Percentiles rank a stretch among this genome's conserved stretches.
Conservation (phyloP, 2,329 filamentous ascomycete genomes). For the Epichloe typhina region DNA sequence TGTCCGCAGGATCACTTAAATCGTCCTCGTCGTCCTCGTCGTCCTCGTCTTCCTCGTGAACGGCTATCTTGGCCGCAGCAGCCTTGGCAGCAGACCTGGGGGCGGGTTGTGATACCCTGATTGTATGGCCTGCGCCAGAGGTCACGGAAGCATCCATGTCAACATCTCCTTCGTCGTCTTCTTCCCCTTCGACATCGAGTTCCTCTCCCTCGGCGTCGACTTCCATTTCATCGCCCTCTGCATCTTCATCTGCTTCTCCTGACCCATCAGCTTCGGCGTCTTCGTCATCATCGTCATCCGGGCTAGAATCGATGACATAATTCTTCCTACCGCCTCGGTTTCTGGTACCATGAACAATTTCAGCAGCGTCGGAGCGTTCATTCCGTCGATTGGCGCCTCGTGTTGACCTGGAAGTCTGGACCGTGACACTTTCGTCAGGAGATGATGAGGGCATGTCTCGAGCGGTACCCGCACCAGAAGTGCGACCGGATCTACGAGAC, state of each 20-base stretch:
- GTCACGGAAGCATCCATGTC: constrained; percentile 28
- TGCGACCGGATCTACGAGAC: constrained; percentile 37
- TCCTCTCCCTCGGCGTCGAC: constrained; percentile 27
- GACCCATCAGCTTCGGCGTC: constrained; percentile 24
- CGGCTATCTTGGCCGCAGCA: constrained; percentile 19
- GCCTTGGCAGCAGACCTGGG: constrained; percentile 22
- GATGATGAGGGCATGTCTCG: constrained; percentile 35
- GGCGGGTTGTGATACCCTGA: constrained; percentile 34
- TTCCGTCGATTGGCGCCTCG: constrained; percentile 24
- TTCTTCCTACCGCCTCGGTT: constrained; percentile 44
- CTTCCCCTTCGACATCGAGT: constrained; percentile 22
- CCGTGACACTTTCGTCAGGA: constrained; percentile 34
- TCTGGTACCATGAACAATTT: constrained; percentile 37
- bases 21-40: constrained; percentile 37
- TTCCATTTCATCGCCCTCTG: constrained; percentile 24
- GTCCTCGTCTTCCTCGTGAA: constrained; percentile 32
- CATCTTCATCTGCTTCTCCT: constrained; percentile 29
- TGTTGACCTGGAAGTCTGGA: constrained; percentile 39
- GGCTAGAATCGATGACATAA: constrained; percentile 44
- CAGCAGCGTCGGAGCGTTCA: constrained; percentile 29
- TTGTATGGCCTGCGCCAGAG: constrained; percentile 23
- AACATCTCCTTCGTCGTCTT: constrained; percentile 24
- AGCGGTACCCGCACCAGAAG: constrained; percentile 27
- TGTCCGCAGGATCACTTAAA: constrained; percentile 40
- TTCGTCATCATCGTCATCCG: constrained; percentile 30